Evolutionary conservation across 2,329 filamentous ascomycete genomes (phyloP).

Genomic region (Blastomyces gilchristii): DNA sequence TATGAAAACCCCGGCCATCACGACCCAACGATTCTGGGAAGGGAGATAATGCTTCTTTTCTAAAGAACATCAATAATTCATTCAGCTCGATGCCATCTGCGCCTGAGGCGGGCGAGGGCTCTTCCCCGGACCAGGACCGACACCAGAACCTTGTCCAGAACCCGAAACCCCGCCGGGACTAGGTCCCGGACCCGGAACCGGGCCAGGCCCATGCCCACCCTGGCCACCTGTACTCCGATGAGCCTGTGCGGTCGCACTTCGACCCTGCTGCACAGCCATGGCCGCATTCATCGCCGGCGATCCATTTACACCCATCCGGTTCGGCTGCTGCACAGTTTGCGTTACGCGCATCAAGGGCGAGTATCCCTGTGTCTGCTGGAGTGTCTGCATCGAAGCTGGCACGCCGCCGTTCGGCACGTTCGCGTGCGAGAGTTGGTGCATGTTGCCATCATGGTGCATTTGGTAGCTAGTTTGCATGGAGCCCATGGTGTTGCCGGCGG

Average conservation of each 20-base stretch:
- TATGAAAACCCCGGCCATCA: neutral
- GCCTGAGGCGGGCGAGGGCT: slow-evolving; percentile 35
- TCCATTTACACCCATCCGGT: slow-evolving; percentile 29
- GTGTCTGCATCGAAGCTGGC: slow-evolving; percentile 30
- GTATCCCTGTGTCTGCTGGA: slow-evolving; percentile 40
- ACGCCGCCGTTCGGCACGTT: slow-evolving; percentile 25
- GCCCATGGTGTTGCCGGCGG: slow-evolving; percentile 36
- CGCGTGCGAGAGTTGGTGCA: slow-evolving; percentile 20
- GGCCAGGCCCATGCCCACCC: slow-evolving; percentile 21
- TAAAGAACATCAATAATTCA: slow-evolving; percentile 11
- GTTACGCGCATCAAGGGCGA: slow-evolving; percentile 46
- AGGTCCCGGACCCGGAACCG: slow-evolving; percentile 7
- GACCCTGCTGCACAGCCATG: slow-evolving; percentile 32
- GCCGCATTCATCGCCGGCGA: slow-evolving; percentile 39
- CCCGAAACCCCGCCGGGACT: slow-evolving; percentile 10
- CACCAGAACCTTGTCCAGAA: neutral
- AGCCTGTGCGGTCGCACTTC: slow-evolving; percentile 38
- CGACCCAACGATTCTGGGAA: neutral
- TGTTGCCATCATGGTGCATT: slow-evolving; percentile 30
- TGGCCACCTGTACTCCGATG: slow-evolving; percentile 38
- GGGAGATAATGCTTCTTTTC: neutral
- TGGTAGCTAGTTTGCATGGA: slow-evolving; percentile 33
- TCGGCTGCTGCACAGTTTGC: slow-evolving; percentile 35
- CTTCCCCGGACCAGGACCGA: slow-evolving; percentile 22
- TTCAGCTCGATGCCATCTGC: slow-evolving; percentile 30